phyloP scores from a whole-genome alignment of 164 flowering plant genomes.

The Brasenia schreberi region DNA sequence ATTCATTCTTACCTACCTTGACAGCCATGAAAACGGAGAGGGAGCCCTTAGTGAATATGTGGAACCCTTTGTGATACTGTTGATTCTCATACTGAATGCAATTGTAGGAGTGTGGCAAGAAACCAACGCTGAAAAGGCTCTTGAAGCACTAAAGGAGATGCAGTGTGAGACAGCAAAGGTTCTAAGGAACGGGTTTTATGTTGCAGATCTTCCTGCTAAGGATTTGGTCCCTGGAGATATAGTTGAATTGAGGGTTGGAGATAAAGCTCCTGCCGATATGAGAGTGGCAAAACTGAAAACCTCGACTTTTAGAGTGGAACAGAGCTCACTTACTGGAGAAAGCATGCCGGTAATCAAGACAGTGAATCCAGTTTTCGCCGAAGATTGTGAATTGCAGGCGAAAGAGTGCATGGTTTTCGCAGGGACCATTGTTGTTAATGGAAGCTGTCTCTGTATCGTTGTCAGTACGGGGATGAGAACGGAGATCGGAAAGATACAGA shows the following conservation, averaged over 20 bases:
- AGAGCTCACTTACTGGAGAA: constrained; percentile 52
- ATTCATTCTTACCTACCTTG: constrained; percentile 40
- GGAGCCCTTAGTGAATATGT: constrained; percentile 41
- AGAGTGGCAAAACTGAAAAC: constrained; percentile 31
- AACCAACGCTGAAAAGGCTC: constrained; percentile 48
- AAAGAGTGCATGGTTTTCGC: constrained; percentile 46
- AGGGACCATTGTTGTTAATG: constrained; percentile 39
- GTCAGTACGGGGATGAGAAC: constrained; percentile 8
- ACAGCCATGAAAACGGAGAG: constrained; percentile 31
- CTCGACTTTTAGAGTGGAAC: constrained; percentile 44
- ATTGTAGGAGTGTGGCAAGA: constrained; percentile 56
- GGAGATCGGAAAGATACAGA: constrained; percentile 42
- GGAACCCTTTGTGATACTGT: constrained; percentile 46
- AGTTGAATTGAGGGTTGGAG: constrained; percentile 40
- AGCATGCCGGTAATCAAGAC: constrained; percentile 36
- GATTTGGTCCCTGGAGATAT: constrained; percentile 42
- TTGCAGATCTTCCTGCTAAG: constrained; percentile 18
- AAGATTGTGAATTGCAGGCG: constrained; percentile 39
- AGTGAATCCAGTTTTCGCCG: constrained; percentile 23
- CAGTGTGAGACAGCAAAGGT: constrained; percentile 38
- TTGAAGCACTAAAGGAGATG: constrained; percentile 47
- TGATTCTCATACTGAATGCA: constrained; percentile 43
- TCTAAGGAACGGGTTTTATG: constrained; percentile 18
- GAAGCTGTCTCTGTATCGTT: constrained; percentile 9
- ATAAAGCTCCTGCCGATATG: constrained; percentile 49